Conservation (phyloP, 495 filamentous ascomycete genomes). For the Lophium mytilinum region DNA sequence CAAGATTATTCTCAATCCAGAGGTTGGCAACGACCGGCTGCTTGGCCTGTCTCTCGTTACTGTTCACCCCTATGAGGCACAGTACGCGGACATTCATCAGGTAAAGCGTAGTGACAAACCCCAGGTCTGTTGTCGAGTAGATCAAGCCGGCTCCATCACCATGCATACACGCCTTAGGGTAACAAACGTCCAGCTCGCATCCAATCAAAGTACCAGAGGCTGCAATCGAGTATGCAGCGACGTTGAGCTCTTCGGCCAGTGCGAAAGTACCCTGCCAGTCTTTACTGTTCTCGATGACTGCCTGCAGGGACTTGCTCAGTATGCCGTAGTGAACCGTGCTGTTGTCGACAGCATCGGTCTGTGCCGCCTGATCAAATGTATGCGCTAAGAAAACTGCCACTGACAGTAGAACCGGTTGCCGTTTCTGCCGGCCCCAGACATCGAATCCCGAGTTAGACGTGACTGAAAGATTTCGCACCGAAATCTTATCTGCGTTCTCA, state of each 20-base stretch:
- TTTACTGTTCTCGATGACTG: constrained; percentile 23
- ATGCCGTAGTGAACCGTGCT: constrained; percentile 56
- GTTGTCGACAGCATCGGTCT: constrained; percentile 39
- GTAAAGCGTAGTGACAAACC: constrained; percentile 21
- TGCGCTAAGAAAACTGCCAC: constrained; percentile 39
- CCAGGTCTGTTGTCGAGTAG: not conserved
- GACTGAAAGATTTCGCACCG: constrained; percentile 45
- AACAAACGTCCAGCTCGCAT: constrained; percentile 18
- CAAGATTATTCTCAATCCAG: constrained; percentile 41
- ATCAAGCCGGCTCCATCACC: constrained; percentile 23
- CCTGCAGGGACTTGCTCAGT: constrained; percentile 46
- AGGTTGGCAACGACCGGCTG: constrained; percentile 51
- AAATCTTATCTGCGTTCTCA: constrained; percentile 21
- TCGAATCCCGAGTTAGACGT: constrained; percentile 40
- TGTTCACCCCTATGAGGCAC: constrained; percentile 53
- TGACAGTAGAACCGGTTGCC: constrained; percentile 49
- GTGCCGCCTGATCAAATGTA: constrained; percentile 42
- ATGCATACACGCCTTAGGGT: constrained; percentile 31
- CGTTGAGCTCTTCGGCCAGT: not conserved
- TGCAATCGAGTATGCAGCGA: not conserved
- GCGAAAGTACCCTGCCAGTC: constrained; percentile 4
- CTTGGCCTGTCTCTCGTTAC: constrained; percentile 48
- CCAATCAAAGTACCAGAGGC: not conserved
- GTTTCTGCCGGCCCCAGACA: constrained; percentile 48
- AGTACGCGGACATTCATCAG: constrained; percentile 45